Evolutionary conservation across 1,284 basidiomycete species (phyloP).

Genomic region (Trichosporon sp.): DNA sequence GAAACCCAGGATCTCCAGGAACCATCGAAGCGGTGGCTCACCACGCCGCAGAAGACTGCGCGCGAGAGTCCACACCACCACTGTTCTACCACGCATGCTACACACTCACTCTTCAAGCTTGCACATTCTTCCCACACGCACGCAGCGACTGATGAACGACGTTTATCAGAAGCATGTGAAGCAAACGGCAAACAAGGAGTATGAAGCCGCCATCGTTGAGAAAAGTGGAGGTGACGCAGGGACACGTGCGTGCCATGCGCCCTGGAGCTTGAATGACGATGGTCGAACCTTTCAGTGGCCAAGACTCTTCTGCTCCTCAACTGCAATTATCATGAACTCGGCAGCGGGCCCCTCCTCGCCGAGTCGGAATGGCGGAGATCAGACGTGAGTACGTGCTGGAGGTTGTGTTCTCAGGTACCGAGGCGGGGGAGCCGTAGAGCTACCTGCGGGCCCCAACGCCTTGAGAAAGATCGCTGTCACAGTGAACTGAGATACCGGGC

Average conservation of each 20-base stretch:
- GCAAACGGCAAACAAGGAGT: too few relatives aligned
- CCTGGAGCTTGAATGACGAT: slow-evolving; percentile 5
- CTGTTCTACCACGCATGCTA: background rate
- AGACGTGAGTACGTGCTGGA: background rate
- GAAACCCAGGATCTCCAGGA: background rate
- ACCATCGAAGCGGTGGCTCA: background rate
- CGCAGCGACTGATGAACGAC: background rate
- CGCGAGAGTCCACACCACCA: background rate
- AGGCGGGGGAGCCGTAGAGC: background rate
- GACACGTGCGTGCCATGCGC: slow-evolving; percentile 17
- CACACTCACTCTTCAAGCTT: background rate
- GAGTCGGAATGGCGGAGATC: background rate
- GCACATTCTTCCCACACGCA: background rate
- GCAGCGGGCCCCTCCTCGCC: slow-evolving; percentile 14
- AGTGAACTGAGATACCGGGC: too few relatives aligned
- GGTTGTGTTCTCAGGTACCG: background rate
- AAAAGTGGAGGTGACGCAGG: slow-evolving; percentile 6
- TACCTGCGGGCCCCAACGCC: background rate
- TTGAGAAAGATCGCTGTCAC: background rate
- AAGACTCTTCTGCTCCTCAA: background rate
- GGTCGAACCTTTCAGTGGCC: background rate
- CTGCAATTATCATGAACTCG: background rate
- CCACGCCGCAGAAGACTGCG: background rate
- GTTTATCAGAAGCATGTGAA: background rate
- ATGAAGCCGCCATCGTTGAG: background rate